Conservation (phyloP, 768 basidiomycete genomes). For the Pleurotus cornucopiae region DNA sequence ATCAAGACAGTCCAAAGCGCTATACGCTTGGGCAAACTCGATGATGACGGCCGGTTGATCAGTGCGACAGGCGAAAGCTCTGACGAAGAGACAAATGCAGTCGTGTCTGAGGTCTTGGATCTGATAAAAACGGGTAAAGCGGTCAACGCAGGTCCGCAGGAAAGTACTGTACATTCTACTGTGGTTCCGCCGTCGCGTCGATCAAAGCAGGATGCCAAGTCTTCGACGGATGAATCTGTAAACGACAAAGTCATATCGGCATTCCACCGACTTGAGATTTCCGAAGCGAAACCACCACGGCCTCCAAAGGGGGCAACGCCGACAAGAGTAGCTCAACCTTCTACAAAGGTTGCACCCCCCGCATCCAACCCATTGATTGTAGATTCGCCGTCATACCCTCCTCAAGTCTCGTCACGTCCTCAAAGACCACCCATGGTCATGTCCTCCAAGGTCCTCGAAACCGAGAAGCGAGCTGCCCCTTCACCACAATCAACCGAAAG, state of each 20-base stretch:
- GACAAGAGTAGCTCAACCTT: conserved; percentile 8
- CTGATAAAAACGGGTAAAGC: conserved; percentile 47
- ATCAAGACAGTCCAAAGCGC: conserved; percentile 47
- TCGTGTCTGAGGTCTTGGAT: conserved; percentile 45
- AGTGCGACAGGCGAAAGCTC: conserved; percentile 52
- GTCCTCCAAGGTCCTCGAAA: conserved; percentile 21
- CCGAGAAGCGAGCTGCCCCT: conserved; percentile 4
- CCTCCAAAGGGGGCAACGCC: conserved; percentile 6
- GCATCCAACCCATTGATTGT: conserved; percentile 17
- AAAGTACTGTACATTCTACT: conserved; percentile 10
- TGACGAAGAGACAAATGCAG: conserved; percentile 51
- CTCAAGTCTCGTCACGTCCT: conserved; percentile 15
- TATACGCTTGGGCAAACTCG: conserved; percentile 54
- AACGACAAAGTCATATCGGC: neutral
- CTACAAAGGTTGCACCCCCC: conserved; percentile 8
- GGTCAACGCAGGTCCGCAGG: conserved; percentile 50
- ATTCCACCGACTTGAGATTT: conserved; percentile 1
- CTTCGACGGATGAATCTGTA: neutral
- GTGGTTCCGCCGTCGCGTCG: conserved; percentile 20
- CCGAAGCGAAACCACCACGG: conserved; percentile 1
- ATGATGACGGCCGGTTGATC: conserved; percentile 41
- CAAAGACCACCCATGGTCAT: conserved; percentile 25
- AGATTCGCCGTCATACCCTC: conserved; percentile 19
- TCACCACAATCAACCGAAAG: conserved; percentile 26
- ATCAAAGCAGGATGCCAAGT: conserved; percentile 29